Evolutionary conservation across 2,329 filamentous ascomycete species (phyloP), one percentile per base, ranked within the genome.

Genomic region (Phoma sp.): DNA sequence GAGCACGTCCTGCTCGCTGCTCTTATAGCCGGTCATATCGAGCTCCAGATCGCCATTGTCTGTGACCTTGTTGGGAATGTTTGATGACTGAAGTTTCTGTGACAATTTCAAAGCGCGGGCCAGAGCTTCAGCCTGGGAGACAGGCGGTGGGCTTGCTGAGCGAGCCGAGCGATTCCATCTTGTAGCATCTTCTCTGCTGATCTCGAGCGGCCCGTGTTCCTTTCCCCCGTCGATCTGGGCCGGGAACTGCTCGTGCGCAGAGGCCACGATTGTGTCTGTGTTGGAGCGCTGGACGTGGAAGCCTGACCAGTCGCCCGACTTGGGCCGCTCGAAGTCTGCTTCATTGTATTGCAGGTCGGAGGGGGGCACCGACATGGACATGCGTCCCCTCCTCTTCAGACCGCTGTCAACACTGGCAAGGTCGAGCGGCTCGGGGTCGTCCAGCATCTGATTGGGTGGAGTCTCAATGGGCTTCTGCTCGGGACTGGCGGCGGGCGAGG

Each of bases 1-100:
- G 48, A 98, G 82, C 5, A 93, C 90, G 64, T 98, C 93, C 66
- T 96, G 91, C 63, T 98, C 93, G 68, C 88, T 96, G 72, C 89
- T 90, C 75, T 97, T 98, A 78, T 96, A 97, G 0, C 91, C 91
- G 0, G 92, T 93, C 93, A 99, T 97, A 73, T 99, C 95, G 47
- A 99, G 80, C 92, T 98, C 98, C 50, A 99, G 80, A 75, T 99
- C 95, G 13, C 95, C 95, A 0, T 86, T 89, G 52, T 96, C 92
- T 1, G 89, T 98, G n/a, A 99, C 88, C 61, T 91, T 88, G 52
- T 89, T 95, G 5, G 92, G 91, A 55, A 99, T 98, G 69, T 98
- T 97, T 42, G 90, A 95, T 3, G 86, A 88, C 40, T 90, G 90
- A 2, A 99, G 83, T 72, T 93, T 93, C 71, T 91, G 90, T 8